phyloP scores from a whole-genome alignment of 192 early-diverging fungal species.

The Thoreauomyces humboldtii region DNA sequence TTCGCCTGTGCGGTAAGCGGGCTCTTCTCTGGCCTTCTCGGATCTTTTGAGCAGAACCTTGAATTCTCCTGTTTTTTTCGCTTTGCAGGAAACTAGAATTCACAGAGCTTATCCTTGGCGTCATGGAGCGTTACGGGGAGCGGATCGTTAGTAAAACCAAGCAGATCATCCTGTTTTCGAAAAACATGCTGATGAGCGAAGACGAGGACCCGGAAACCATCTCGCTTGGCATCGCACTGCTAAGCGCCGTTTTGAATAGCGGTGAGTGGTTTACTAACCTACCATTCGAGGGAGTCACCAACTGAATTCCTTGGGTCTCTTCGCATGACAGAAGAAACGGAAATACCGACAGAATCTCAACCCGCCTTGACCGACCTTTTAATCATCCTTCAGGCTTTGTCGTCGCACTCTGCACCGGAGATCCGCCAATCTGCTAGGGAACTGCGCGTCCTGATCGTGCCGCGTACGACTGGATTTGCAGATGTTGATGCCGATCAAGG shows the following conservation, averaged over 20 bases:
- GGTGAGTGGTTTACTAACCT: conserved; percentile 4
- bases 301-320: not conserved
- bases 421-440: conserved; percentile 31
- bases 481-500: not conserved
- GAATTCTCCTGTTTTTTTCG: no score
- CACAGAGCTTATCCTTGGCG: conserved; percentile 57
- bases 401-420: conserved; percentile 21
- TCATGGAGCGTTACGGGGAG: conserved; percentile 73
- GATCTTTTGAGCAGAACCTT: no score
- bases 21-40: no score
- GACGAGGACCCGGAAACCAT: conserved; percentile 23
- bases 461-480: not conserved
- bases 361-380: conserved; percentile 31
- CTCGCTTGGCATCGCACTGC: conserved; percentile 15
- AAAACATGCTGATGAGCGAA: conserved; percentile 22
- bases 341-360: not conserved
- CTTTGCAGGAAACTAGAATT: conserved; percentile 37
- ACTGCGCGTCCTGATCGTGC: conserved; percentile 31
- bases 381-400: conserved; percentile 35
- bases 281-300: not conserved
- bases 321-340: not conserved
- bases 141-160: conserved; percentile 67
- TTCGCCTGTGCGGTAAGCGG: no score
- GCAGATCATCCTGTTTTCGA: conserved; percentile 60
- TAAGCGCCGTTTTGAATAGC: conserved; percentile 16